Percentiles rank a stretch among this genome's conserved stretches.
Evolutionary conservation across 805 yeast species (phyloP).

Genomic region (Candida oleophila): DNA sequence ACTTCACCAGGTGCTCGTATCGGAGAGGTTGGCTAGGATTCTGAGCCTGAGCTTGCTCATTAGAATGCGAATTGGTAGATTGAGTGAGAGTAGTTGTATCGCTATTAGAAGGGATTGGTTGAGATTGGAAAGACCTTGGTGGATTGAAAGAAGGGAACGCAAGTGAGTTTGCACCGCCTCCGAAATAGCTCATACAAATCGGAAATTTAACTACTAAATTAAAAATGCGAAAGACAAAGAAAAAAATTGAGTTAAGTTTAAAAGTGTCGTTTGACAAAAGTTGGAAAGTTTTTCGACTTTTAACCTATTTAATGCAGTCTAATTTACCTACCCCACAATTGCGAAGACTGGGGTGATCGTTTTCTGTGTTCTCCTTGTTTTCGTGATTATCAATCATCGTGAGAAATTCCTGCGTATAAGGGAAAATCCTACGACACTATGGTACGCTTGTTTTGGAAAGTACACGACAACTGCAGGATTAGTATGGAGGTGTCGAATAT

Average conservation of each 20-base stretch:
- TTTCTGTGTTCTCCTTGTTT: not conserved
- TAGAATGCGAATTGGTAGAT: not conserved
- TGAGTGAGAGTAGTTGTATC: not conserved
- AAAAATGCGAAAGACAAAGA: too few relatives aligned
- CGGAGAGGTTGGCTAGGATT: not conserved
- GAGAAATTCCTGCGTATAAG: not conserved
- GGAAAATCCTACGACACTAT: too few relatives aligned
- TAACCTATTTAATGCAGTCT: not conserved
- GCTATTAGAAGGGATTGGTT: not conserved
- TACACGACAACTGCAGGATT: too few relatives aligned
- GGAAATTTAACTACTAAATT: too few relatives aligned
- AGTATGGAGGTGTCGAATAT: too few relatives aligned
- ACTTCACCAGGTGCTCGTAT: not conserved
- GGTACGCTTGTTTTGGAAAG: not conserved
- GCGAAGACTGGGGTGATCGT: not conserved
- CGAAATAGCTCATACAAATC: constrained; percentile 18
- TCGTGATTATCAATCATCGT: not conserved
- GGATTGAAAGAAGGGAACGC: constrained; percentile 24
- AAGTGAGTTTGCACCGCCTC: constrained; percentile 15
- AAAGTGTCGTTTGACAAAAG: too few relatives aligned
- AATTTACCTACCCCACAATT: not conserved
- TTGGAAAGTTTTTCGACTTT: not conserved
- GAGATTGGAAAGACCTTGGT: constrained; percentile 5
- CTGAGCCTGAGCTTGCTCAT: not conserved
- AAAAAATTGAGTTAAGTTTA: too few relatives aligned